These are phyloP conservation scores for Thozetella sp. DNA, from an alignment of 495 filamentous ascomycete species.

Conservation along the genomic window DNA sequence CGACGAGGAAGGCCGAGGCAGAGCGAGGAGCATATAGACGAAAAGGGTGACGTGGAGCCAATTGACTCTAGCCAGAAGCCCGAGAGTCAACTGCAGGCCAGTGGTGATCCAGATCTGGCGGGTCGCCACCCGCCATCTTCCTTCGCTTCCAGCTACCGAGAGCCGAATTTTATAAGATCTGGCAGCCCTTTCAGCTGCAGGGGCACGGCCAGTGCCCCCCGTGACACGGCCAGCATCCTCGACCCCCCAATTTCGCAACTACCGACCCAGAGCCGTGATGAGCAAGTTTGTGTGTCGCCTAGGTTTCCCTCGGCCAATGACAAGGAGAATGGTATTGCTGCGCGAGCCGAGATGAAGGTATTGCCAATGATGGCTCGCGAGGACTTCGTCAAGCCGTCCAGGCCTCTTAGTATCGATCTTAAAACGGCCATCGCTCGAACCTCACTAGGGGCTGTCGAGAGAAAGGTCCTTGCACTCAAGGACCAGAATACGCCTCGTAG, in stretches of 20 bases:
- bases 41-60: constrained; percentile 30
- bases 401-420: constrained; percentile 31
- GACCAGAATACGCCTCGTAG: constrained; percentile 84
- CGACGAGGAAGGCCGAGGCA: constrained; percentile 72
- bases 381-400: constrained; percentile 58
- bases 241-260: constrained; percentile 12
- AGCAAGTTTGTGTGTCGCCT: constrained; percentile 57
- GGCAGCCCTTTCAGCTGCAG: constrained; percentile 46
- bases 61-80: constrained; percentile 33
- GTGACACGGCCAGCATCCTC: constrained; percentile 23
- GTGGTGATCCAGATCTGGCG: constrained; percentile 30
- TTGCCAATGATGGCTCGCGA: constrained; percentile 58
- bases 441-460: constrained; percentile 51
- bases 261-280: constrained; percentile 16
- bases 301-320: constrained; percentile 62
- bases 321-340: constrained; percentile 79
- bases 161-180: constrained; percentile 37
- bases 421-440: constrained; percentile 13
- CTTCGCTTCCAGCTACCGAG: constrained; percentile 21
- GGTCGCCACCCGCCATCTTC: constrained; percentile 33
- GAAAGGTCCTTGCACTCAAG: constrained; percentile 69
- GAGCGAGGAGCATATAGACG: constrained; percentile 69
- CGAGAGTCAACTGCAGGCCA: constrained; percentile 32
- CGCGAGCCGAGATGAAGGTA: constrained; percentile 68
- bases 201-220: constrained; percentile 30